These are phyloP conservation scores for Thalia dealbata DNA, from an alignment of 176 grass and related monocot species.

Conservation along the genomic window DNA sequence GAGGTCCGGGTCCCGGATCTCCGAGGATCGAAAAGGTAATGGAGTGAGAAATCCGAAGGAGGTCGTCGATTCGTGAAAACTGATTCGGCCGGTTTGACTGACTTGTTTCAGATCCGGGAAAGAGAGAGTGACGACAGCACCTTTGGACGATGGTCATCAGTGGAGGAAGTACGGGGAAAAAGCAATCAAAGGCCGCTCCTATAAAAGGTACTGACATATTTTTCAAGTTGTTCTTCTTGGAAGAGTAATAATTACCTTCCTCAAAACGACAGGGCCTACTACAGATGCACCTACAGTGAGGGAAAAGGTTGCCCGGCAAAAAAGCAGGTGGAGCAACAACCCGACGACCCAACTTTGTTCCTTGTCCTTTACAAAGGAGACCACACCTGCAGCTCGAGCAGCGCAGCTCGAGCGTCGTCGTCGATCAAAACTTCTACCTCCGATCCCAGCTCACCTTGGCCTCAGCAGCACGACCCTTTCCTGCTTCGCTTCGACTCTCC, in stretches of 20 bases:
- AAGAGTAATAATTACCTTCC: no score
- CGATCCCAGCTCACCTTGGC: no score
- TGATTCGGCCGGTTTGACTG: no score
- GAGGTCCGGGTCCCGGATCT: neutral
- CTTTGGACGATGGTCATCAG: neutral
- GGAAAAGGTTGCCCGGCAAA: constrained; percentile 41
- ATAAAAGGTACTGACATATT: no score
- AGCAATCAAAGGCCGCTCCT: neutral
- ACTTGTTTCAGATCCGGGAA: no score
- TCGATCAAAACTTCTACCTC: no score
- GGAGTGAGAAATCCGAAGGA: no score
- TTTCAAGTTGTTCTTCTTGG: no score
- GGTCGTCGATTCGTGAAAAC: no score
- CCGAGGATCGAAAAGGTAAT: neutral
- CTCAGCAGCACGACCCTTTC: no score
- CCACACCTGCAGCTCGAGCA: constrained; percentile 46
- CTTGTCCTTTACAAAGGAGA: constrained; percentile 45
- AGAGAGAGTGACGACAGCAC: neutral
- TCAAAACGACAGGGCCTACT: constrained; percentile 25
- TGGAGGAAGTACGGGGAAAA: constrained; percentile 15
- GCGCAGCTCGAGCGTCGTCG: no score
- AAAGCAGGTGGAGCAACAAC: constrained; percentile 50
- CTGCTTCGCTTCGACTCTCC: no score
- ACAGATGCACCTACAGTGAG: constrained; percentile 60
- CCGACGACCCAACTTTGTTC: constrained; percentile 35